Base-by-base conservation (phyloP, 2,329 filamentous ascomycete species). In the Paramyrothecium roridum region DNA sequence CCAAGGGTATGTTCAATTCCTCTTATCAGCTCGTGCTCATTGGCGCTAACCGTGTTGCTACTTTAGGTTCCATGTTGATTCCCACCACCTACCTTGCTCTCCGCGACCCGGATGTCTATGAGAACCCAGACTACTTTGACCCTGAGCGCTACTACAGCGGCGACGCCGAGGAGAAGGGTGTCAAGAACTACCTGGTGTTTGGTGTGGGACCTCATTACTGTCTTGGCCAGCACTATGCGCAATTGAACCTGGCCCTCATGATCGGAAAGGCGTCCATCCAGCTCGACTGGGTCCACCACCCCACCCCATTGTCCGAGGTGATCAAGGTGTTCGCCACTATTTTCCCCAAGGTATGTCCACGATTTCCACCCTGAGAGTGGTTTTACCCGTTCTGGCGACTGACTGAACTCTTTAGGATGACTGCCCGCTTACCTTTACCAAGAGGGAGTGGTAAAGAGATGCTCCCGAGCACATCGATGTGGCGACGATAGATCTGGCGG, bases 261-360 rank as follows among this genome's bases (percentile, higher is more conserved):
- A 83, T 96, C 67, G 93, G 92, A 69, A 96, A 95, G 82, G 93
- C 92, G 10, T 89, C 90, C 61, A 81, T 96, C 72, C 80, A 87
- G 69, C 80, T 98, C 63, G 86, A 98, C 73, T 98, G 93, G 93
- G 83, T 87, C 71, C 95, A 99, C 73, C 86, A 91, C 70, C 76
- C 91, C 19, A 98, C 95, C 12, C 85, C 89, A 0, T 68, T 80
- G 56, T 96, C 91, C 0, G 95, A 99, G 77, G 88, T 96, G 74
- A 98, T 99, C 75, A 93, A 96, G 79, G 93, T 98, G 63, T 99
- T 98, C 76, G 95, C 95, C 45, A 97, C 92, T 26, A 96, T 99
- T 65, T 99, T 99, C 82, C 95, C 95, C 55, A 89, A 89, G 89
- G 93, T 96, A 76, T 73, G 87, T 77, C 52, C 8, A 23, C 6